Evolutionary conservation across 495 filamentous ascomycete genomes (phyloP).

Genomic region (Bacidia rubella): DNA sequence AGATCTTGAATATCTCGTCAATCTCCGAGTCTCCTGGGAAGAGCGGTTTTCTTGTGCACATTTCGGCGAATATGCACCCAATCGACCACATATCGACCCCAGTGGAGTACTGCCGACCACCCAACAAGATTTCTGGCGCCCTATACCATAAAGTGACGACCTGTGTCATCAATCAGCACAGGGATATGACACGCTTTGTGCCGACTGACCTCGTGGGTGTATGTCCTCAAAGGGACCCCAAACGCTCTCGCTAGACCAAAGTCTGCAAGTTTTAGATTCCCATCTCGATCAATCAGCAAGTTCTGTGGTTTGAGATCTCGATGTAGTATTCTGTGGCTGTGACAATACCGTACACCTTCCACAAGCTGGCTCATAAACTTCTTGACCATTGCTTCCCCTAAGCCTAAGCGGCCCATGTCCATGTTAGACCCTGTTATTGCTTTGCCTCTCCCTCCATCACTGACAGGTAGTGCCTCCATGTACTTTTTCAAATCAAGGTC

Average conservation of each 20-base stretch:
- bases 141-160: constrained; percentile 99
- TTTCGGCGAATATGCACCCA: constrained; percentile 97
- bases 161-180: constrained; percentile 24
- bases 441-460: constrained; percentile 80
- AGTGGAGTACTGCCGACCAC: constrained; percentile 93
- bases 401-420: constrained; percentile 55
- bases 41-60: constrained; percentile 95
- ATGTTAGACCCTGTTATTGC: constrained; percentile 61
- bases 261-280: constrained; percentile 94
- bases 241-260: constrained; percentile 95
- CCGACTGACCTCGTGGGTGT: constrained; percentile 72
- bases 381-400: constrained; percentile 86
- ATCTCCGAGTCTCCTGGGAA: constrained; percentile 99
- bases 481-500: constrained; percentile 95
- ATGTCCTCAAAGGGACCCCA: constrained; percentile 88
- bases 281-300: constrained; percentile 83
- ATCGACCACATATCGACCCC: constrained; percentile 99
- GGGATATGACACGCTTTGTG: background rate
- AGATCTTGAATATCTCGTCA: constrained; percentile 99
- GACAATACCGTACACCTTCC: constrained; percentile 85
- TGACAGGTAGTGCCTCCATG: constrained; percentile 91
- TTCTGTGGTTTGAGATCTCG: constrained; percentile 98
- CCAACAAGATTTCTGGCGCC: constrained; percentile 92
- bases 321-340: constrained; percentile 87
- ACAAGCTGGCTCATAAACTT: constrained; percentile 95